Conservation (phyloP, 441 rosid species). For the Aleurites moluccanus region DNA sequence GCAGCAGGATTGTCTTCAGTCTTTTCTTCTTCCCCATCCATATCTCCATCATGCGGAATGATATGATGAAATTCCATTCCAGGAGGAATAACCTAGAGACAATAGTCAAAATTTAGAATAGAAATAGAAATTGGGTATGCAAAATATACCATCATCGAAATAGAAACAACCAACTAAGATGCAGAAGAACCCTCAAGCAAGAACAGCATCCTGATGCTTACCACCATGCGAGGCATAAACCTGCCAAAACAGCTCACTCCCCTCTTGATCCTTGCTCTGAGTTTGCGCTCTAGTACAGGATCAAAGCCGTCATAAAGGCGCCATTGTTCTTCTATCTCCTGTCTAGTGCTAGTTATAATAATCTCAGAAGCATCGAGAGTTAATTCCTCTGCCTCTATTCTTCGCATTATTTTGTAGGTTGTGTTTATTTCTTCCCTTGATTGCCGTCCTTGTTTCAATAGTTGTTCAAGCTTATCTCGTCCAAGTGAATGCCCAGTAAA, state of each 20-base stretch:
- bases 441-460: slow-evolving; percentile 66
- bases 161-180: background rate
- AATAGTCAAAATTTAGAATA: slow-evolving; percentile 7
- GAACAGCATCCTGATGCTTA: slow-evolving; percentile 42
- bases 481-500: slow-evolving; percentile 90
- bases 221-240: slow-evolving; percentile 87
- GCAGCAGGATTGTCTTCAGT: slow-evolving; percentile 59
- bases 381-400: slow-evolving; percentile 81
- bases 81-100: slow-evolving; percentile 81
- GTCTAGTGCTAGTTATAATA: slow-evolving; percentile 81
- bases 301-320: slow-evolving; percentile 89
- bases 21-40: slow-evolving; percentile 66
- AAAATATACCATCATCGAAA: background rate
- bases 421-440: slow-evolving; percentile 77
- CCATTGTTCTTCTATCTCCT: slow-evolving; percentile 92
- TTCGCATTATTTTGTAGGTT: slow-evolving; percentile 78
- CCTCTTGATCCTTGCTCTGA: slow-evolving; percentile 78
- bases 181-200: slow-evolving; percentile 8
- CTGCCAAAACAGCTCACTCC: slow-evolving; percentile 83
- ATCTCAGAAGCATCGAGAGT: slow-evolving; percentile 78
- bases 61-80: slow-evolving; percentile 98
- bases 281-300: slow-evolving; percentile 72
- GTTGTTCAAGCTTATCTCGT: slow-evolving; percentile 87
- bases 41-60: slow-evolving; percentile 74
- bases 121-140: background rate